Conservation (phyloP, 2,329 filamentous ascomycete genomes). For the Helotiales sp. region DNA sequence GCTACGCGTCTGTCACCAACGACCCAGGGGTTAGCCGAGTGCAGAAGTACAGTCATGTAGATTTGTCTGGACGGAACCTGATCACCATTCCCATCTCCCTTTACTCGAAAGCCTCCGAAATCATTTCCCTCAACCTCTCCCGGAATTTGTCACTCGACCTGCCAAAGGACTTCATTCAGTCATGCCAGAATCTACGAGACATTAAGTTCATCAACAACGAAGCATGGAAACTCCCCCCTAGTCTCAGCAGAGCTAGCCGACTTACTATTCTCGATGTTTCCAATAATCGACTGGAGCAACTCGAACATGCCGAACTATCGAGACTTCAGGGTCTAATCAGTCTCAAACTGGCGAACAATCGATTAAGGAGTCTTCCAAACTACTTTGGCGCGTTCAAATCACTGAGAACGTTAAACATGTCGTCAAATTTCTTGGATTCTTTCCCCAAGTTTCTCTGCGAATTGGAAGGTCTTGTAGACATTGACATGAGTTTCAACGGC, state of each 20-base stretch:
- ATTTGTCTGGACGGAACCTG: conserved; percentile 86
- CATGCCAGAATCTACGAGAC: conserved; percentile 87
- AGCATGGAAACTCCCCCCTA: conserved; percentile 81
- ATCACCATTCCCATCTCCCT: conserved; percentile 94
- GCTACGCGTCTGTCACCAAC: conserved; percentile 72
- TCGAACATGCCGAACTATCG: conserved; percentile 84
- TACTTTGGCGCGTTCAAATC: conserved; percentile 83
- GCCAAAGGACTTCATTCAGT: conserved; percentile 94
- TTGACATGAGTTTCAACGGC: conserved; percentile 96
- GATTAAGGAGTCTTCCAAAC: conserved; percentile 74
- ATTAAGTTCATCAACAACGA: conserved; percentile 98
- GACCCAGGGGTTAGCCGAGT: conserved; percentile 82
- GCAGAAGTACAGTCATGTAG: conserved; percentile 92
- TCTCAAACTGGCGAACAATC: conserved; percentile 93
- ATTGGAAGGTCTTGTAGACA: conserved; percentile 81
- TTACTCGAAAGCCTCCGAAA: conserved; percentile 89
- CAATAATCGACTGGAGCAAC: conserved; percentile 87
- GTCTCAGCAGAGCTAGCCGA: conserved; percentile 78
- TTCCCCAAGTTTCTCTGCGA: conserved; percentile 88
- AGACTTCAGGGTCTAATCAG: conserved; percentile 79
- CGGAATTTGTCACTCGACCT: conserved; percentile 90
- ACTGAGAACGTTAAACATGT: conserved; percentile 85
- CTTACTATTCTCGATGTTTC: conserved; percentile 92
- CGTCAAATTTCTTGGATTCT: conserved; percentile 85
- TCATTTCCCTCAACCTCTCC: conserved; percentile 92